phyloP scores from a whole-genome alignment of 306 rosid species.

The Prunus mongolica region DNA sequence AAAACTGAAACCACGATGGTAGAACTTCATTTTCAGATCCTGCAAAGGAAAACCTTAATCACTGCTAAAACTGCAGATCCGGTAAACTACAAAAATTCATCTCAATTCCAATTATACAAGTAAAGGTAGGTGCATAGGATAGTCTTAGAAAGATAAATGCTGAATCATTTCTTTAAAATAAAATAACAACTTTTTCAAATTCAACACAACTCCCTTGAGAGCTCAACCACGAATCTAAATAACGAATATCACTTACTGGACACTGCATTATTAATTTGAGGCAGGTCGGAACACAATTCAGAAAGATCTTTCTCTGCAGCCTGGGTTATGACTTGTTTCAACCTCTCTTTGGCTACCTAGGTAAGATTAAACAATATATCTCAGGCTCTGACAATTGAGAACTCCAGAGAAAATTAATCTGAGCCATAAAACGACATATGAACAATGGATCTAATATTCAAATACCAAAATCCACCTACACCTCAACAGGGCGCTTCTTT shows the following conservation, averaged over 20 bases:
- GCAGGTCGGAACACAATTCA: constrained; percentile 45
- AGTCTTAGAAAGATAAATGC: background rate
- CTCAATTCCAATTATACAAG: background rate
- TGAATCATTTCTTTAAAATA: background rate
- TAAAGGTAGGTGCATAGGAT: background rate
- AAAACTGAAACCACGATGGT: constrained; percentile 84
- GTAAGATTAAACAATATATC: constrained; percentile 12
- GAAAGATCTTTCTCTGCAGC: constrained; percentile 67
- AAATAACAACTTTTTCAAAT: background rate
- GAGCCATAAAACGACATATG: background rate
- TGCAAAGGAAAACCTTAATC: constrained; percentile 32
- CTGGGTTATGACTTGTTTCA: constrained; percentile 67
- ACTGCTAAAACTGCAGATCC: constrained; percentile 1
- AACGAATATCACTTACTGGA: constrained; percentile 46
- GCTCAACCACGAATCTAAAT: background rate
- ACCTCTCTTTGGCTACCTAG: constrained; percentile 73
- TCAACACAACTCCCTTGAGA: constrained; percentile 14
- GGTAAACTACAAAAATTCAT: background rate
- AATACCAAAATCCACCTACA: constrained; percentile 9
- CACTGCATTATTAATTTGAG: constrained; percentile 33
- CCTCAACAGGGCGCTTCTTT: background rate
- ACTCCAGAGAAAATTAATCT: background rate
- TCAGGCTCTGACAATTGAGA: constrained; percentile 16
- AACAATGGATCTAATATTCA: background rate
- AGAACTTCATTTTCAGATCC: constrained; percentile 58